Percentiles rank a stretch among this genome's conserved stretches.
Conservation (phyloP, 2,329 filamentous ascomycete species). For the Cladosporium phlei region DNA sequence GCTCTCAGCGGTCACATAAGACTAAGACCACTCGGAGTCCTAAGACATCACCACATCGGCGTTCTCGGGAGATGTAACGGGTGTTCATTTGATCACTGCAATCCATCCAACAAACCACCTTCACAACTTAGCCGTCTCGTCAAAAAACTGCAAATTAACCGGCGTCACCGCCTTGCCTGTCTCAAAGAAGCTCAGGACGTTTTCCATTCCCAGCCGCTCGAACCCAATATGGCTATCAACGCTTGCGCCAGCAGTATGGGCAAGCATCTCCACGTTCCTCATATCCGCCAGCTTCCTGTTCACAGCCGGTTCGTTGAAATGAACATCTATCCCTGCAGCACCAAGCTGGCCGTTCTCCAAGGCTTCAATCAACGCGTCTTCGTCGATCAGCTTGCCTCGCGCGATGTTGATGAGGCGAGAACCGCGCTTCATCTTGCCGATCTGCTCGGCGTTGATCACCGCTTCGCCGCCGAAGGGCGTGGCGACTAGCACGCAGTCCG, state of each 20-base stretch:
- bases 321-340: constrained; percentile 60
- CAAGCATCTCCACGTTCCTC: constrained; percentile 38
- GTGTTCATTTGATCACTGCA: too few relatives aligned
- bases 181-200: constrained; percentile 47
- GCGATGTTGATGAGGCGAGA: constrained; percentile 62
- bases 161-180: constrained; percentile 53
- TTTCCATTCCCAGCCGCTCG: constrained; percentile 37
- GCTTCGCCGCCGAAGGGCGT: constrained; percentile 50
- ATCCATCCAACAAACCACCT: too few relatives aligned
- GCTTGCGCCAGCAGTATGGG: constrained; percentile 37
- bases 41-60: too few relatives aligned
- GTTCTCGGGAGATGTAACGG: too few relatives aligned
- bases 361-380: constrained; percentile 57
- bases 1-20: too few relatives aligned
- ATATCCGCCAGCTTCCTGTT: constrained; percentile 40
- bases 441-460: constrained; percentile 46
- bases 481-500: constrained; percentile 61
- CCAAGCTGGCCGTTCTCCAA: constrained; percentile 49
- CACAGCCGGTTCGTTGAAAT: constrained; percentile 56
- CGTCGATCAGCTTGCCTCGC: constrained; percentile 60
- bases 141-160: constrained; percentile 57
- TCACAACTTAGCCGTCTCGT: constrained; percentile 24
- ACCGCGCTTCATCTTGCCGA: constrained; percentile 51
- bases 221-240: constrained; percentile 40
- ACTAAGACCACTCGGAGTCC: too few relatives aligned